phyloP scores from a whole-genome alignment of 2,329 filamentous ascomycete genomes.

The Xylaria multiplex region DNA sequence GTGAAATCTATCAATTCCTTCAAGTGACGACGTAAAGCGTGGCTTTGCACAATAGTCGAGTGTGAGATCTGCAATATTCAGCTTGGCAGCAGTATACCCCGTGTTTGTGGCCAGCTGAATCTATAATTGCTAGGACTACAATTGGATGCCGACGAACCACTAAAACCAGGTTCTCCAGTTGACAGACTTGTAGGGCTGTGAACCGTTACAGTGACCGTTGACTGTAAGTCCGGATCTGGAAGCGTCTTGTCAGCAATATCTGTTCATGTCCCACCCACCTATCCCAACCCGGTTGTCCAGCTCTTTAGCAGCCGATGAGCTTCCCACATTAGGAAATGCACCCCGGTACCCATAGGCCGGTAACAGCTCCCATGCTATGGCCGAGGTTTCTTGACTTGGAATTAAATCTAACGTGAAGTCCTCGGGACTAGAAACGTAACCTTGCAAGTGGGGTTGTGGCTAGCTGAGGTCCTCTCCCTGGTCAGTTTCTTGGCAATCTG shows the following conservation, averaged over 20 bases:
- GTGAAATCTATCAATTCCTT: not conserved
- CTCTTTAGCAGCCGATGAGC: constrained; percentile 4
- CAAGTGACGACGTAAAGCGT: not conserved
- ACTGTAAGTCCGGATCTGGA: constrained; percentile 10
- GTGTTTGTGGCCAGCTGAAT: constrained; percentile 18
- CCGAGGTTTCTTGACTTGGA: not conserved
- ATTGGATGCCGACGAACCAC: not conserved
- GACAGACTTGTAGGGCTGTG: constrained; percentile 1
- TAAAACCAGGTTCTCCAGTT: constrained; percentile 1
- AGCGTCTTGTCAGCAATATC: constrained; percentile 7
- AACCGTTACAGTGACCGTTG: not conserved
- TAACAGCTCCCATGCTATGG: not conserved
- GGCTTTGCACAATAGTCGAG: not conserved
- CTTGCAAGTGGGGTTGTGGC: not conserved
- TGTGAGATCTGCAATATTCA: not conserved
- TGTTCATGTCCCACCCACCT: not conserved
- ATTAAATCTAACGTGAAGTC: not conserved
- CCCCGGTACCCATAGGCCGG: not conserved
- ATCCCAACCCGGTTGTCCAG: constrained; percentile 13
- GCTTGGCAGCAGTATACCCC: constrained; percentile 13
- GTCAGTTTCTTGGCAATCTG: not conserved
- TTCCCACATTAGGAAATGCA: constrained; percentile 4
- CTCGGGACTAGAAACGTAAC: not conserved
- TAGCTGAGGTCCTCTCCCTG: not conserved
- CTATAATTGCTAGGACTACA: not conserved